Percentiles rank a stretch among this genome's conserved stretches.
phyloP scores from a whole-genome alignment of 257 asterid genomes.

The Solanum paucissectum region DNA sequence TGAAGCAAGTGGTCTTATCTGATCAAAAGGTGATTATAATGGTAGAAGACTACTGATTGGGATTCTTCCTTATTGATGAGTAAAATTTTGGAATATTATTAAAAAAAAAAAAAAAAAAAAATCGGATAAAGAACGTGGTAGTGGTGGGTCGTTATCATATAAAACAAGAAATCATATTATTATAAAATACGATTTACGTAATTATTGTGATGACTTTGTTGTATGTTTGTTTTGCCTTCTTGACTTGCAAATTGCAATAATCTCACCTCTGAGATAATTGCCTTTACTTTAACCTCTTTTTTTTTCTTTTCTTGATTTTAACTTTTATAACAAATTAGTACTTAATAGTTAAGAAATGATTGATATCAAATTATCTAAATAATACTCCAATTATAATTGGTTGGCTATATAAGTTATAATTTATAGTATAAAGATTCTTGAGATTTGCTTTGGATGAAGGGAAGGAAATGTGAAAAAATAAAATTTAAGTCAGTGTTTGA shows the following conservation, averaged over 20 bases:
- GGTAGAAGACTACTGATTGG: slow-evolving; percentile 7
- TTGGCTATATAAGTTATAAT: background rate
- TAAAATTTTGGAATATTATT: background rate
- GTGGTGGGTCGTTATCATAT: slow-evolving; percentile 21
- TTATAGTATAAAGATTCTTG: background rate
- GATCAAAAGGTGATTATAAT: slow-evolving; percentile 6
- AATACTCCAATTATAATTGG: background rate
- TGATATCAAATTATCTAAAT: background rate
- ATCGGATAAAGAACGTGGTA: slow-evolving; percentile 23
- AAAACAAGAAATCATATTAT: background rate
- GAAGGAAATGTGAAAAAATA: background rate
- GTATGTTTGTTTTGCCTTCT: background rate
- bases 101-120: background rate
- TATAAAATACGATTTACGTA: background rate
- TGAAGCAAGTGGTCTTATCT: slow-evolving; percentile 21
- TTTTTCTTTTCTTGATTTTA: background rate
- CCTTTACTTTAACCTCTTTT: background rate
- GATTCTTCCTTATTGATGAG: slow-evolving; percentile 23
- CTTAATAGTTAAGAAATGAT: background rate
- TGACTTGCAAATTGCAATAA: background rate
- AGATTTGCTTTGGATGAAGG: background rate
- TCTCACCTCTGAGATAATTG: background rate
- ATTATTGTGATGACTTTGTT: slow-evolving; percentile 9
- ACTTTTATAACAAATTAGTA: background rate
- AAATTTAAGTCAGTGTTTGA: too few species aligned